phyloP scores from a whole-genome alignment of 805 yeast genomes.

The Metschnikowia amazonensis region DNA sequence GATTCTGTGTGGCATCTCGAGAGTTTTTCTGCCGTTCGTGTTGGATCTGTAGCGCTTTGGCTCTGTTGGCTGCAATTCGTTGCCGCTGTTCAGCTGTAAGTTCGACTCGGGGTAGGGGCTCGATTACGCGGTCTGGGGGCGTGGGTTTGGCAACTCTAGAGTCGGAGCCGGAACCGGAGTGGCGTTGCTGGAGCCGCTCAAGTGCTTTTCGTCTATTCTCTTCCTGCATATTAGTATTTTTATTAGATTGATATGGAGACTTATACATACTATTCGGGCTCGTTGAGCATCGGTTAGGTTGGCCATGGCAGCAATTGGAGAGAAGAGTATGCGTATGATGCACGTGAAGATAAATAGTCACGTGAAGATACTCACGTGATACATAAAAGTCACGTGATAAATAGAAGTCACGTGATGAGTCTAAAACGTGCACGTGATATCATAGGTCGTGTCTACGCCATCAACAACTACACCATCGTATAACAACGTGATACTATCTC shows the following conservation, averaged over 20 bases:
- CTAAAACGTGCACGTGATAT: no score
- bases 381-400: no score
- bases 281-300: conserved; percentile 33
- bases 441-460: no score
- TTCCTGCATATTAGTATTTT: conserved; percentile 45
- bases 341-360: neutral
- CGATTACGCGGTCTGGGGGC: conserved; percentile 5
- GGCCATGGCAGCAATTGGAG: conserved; percentile 10
- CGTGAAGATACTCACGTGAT: no score
- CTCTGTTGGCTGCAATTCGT: conserved; percentile 50
- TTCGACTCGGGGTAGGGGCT: conserved; percentile 22
- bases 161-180: neutral
- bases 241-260: neutral
- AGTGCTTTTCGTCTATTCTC: conserved; percentile 61
- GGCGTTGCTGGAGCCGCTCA: conserved; percentile 43
- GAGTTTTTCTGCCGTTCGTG: conserved; percentile 24
- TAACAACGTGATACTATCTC: no score
- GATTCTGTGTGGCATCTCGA: conserved; percentile 12
- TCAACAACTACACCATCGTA: no score
- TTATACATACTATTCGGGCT: conserved; percentile 32
- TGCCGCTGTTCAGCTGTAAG: conserved; percentile 49
- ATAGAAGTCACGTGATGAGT: no score
- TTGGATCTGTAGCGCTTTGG: conserved; percentile 47
- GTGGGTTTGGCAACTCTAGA: conserved; percentile 6
- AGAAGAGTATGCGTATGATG: neutral